Conservation (phyloP, 2,329 filamentous ascomycete species). For the Fusarium equiseti region DNA sequence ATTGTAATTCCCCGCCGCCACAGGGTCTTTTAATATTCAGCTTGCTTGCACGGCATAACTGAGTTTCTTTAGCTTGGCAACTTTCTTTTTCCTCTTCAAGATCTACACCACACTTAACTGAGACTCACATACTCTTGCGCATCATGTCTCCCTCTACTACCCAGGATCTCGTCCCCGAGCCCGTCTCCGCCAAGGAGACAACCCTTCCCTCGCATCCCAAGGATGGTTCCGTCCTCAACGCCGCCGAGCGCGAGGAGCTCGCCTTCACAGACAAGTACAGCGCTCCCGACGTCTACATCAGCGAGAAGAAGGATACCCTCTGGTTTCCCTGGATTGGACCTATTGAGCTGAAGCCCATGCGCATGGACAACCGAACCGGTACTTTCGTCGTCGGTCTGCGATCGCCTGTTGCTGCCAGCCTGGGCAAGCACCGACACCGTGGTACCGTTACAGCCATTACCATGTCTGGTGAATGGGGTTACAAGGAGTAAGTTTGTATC, state of each 20-base stretch:
- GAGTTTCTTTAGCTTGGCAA: constrained; percentile 19
- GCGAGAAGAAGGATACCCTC: constrained; percentile 35
- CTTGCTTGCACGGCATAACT: constrained; percentile 1
- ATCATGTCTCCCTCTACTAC: constrained; percentile 30
- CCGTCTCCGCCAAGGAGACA: constrained; percentile 15
- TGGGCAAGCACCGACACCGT: constrained; percentile 38
- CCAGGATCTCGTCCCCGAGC: constrained; percentile 24
- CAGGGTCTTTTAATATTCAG: constrained; percentile 18
- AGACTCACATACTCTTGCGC: not conserved
- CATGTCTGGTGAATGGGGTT: constrained; percentile 44
- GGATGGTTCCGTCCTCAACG: constrained; percentile 20
- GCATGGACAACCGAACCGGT: constrained; percentile 37
- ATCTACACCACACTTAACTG: not conserved
- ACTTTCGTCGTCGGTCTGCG: constrained; percentile 36
- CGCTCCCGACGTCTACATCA: constrained; percentile 45
- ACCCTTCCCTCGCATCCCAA: constrained; percentile 23
- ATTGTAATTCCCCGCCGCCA: constrained; percentile 32
- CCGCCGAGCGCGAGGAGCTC: constrained; percentile 28
- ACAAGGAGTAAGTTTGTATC: constrained; percentile 30
- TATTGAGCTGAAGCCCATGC: constrained; percentile 36
- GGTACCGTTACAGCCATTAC: constrained; percentile 39
- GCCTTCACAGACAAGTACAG: constrained; percentile 46
- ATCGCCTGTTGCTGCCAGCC: constrained; percentile 31
- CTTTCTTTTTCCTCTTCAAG: not conserved
- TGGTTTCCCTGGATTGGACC: constrained; percentile 42